Percentiles rank a stretch among this genome's conserved stretches.
These are phyloP conservation scores for Nicotiana tomentosiformis DNA, from an alignment of 257 asterid species.

Conservation along the genomic window DNA sequence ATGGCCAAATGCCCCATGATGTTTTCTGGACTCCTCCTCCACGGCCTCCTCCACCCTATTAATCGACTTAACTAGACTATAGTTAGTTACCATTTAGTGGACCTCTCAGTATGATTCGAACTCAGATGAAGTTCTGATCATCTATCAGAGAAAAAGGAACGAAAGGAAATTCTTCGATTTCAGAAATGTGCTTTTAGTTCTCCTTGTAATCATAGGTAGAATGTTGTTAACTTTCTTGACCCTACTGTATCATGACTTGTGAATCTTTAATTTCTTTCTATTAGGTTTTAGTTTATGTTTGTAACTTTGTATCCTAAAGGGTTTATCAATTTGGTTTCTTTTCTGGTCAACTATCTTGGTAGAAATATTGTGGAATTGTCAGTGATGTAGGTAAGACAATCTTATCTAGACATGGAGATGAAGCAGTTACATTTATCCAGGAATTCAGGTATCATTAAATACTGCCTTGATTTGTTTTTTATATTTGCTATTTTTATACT, in stretches of 20 bases:
- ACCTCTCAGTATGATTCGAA: no score
- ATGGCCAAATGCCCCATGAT: constrained; percentile 53
- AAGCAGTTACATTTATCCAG: background rate
- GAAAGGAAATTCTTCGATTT: background rate
- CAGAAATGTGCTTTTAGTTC: constrained; percentile 10
- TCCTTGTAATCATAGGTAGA: constrained; percentile 25
- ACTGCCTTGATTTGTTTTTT: no score
- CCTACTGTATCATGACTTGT: constrained; percentile 20
- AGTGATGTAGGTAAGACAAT: background rate
- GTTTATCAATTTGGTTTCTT: background rate
- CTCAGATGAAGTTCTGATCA: no score
- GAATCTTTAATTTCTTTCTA: constrained; percentile 12
- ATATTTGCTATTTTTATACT: no score
- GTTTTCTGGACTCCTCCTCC: constrained; percentile 56
- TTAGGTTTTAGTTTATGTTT: constrained; percentile 12
- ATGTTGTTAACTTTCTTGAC: constrained; percentile 19
- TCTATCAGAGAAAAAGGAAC: no score
- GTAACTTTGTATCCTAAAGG: background rate
- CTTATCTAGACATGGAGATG: background rate
- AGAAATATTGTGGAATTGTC: background rate
- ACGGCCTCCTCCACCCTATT: constrained; percentile 40
- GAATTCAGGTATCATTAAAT: background rate
- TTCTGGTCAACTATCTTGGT: background rate
- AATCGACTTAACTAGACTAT: background rate
- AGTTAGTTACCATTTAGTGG: no score